Percentiles rank a stretch among this genome's conserved stretches.
phyloP scores from a whole-genome alignment of 352 stramenopile species.

The Blastocystis sp. region DNA sequence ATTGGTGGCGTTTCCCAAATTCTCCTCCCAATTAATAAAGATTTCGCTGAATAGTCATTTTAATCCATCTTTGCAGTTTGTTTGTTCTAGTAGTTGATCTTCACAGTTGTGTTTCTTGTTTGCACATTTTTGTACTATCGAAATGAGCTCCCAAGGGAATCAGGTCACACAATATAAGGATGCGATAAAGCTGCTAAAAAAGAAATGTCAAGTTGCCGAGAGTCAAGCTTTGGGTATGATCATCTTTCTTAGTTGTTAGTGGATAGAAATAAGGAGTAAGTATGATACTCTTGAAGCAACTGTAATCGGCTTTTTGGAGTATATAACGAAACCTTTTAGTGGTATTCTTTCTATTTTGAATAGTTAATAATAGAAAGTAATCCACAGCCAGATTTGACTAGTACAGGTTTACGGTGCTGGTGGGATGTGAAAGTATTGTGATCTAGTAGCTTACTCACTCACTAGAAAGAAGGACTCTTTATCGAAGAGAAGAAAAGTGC shows the following conservation, averaged over 20 bases:
- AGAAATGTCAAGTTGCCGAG: background rate
- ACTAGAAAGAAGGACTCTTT: background rate
- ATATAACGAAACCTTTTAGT: slow-evolving; percentile 18
- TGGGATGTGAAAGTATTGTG: slow-evolving; percentile 14
- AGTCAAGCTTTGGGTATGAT: background rate
- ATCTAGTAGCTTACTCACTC: background rate
- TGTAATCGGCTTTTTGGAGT: slow-evolving; percentile 5
- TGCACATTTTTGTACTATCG: background rate
- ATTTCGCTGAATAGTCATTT: background rate
- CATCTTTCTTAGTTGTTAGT: background rate
- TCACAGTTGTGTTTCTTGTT: background rate
- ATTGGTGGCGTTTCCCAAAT: slow-evolving; percentile 23
- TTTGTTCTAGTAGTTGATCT: background rate
- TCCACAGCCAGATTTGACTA: slow-evolving; percentile 7
- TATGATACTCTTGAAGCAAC: background rate
- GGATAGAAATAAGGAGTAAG: background rate
- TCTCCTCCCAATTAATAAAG: background rate
- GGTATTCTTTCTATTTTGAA: background rate
- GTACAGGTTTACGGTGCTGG: background rate
- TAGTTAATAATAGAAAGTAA: slow-evolving; percentile 22
- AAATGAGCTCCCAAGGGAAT: background rate
- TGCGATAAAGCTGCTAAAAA: slow-evolving; percentile 16
- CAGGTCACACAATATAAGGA: slow-evolving; percentile 26
- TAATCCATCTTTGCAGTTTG: background rate
- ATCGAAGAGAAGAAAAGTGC: background rate